Percentiles rank a stretch among this genome's conserved stretches.
Conservation (phyloP, 1,284 basidiomycete genomes). For the Volvariella volvacea region DNA sequence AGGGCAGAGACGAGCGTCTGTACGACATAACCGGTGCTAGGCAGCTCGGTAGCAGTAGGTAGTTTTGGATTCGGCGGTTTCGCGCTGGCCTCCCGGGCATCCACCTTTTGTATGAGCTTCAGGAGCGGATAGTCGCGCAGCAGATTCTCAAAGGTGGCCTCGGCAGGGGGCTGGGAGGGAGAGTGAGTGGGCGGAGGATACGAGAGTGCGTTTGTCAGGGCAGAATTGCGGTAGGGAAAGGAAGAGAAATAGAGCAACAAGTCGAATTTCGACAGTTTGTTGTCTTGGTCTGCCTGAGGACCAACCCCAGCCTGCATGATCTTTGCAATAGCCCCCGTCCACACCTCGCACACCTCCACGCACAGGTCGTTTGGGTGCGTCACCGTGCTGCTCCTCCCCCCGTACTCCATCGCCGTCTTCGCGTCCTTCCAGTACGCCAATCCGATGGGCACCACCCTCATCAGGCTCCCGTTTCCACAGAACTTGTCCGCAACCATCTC, state of each 20-base stretch:
- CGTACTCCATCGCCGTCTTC: constrained; percentile 20
- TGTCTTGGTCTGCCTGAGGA: constrained; percentile 7
- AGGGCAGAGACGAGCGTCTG: constrained; percentile 32
- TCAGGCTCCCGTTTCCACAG: constrained; percentile 33
- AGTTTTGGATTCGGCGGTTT: constrained; percentile 12
- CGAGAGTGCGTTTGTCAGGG: constrained; percentile 23
- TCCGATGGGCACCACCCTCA: constrained; percentile 34
- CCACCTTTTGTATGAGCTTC: constrained; percentile 16
- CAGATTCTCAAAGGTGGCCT: constrained; percentile 4
- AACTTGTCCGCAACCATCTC: constrained; percentile 17
- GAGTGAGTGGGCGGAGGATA: constrained; percentile 16
- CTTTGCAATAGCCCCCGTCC: constrained; percentile 25
- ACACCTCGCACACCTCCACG: constrained; percentile 33
- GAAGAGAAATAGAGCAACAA: constrained; percentile 27
- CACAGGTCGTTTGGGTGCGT: constrained; percentile 35
- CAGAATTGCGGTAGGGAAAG: constrained; percentile 24
- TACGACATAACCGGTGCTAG: constrained; percentile 31
- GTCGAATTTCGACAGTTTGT: constrained; percentile 26
- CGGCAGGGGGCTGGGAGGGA: constrained; percentile 7
- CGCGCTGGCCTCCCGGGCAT: constrained; percentile 11
- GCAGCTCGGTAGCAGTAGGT: constrained; percentile 21
- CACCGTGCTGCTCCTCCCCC: constrained; percentile 27
- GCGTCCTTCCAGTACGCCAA: constrained; percentile 32
- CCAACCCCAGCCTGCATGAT: constrained; percentile 20
- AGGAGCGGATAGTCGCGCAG: constrained; percentile 31